Evolutionary conservation across 805 yeast genomes (phyloP).

Genomic region (Starmera dryadoides): DNA sequence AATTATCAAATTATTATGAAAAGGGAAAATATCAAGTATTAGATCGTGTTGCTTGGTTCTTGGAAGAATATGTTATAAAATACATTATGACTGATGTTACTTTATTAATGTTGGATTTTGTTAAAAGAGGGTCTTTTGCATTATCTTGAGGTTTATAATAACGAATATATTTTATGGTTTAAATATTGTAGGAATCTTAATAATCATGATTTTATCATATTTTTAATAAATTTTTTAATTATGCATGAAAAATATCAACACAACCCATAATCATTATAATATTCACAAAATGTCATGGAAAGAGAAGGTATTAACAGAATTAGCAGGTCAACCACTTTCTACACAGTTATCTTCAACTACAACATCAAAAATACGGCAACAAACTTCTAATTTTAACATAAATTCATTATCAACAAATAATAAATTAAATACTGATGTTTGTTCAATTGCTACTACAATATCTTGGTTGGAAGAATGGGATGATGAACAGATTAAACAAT

Average conservation of each 20-base stretch:
- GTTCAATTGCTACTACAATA: not conserved
- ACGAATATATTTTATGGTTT: no score
- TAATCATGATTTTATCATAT: no score
- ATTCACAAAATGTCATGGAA: not conserved
- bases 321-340: not conserved
- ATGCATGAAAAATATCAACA: no score
- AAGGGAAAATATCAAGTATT: not conserved
- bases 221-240: no score
- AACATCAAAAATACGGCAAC: not conserved
- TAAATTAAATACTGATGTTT: no score
- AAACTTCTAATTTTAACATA: not conserved
- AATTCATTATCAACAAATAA: not conserved
- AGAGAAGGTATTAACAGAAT: not conserved
- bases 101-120: not conserved
- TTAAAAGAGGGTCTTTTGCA: not conserved
- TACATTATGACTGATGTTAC: not conserved
- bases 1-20: not conserved
- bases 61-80: not conserved
- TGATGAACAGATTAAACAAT: not conserved
- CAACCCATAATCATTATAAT: no score
- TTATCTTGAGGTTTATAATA: not conserved
- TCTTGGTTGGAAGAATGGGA: not conserved
- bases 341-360: not conserved
- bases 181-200: no score
- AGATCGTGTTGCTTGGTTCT: not conserved